phyloP scores from a whole-genome alignment of 768 basidiomycete genomes.

The Symmetrospora coprosmae region DNA sequence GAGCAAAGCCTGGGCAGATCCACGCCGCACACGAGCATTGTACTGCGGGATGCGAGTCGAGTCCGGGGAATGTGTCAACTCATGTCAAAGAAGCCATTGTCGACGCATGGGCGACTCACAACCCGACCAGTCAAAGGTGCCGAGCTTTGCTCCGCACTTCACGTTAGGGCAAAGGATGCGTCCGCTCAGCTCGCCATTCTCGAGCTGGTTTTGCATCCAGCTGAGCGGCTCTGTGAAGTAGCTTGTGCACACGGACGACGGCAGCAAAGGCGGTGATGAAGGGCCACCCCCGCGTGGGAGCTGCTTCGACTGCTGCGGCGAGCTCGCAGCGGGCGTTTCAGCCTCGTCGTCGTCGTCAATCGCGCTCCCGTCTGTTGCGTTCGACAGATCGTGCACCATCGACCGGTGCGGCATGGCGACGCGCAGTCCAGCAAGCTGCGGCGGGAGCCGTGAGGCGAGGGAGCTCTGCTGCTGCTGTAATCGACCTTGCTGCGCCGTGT shows the following conservation, averaged over 20 bases:
- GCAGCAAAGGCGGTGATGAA: slow-evolving; percentile 30
- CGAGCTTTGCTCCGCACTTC: slow-evolving; percentile 78
- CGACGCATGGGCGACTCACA: neutral
- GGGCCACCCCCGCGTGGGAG: no score
- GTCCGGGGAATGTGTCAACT: neutral
- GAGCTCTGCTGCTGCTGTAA: neutral
- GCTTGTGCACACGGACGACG: slow-evolving; percentile 53
- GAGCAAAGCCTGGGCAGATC: slow-evolving; percentile 30
- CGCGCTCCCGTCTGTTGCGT: slow-evolving; percentile 13
- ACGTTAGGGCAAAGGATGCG: slow-evolving; percentile 86
- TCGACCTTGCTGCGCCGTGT: neutral
- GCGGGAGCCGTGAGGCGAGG: slow-evolving; percentile 25
- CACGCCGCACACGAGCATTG: slow-evolving; percentile 32
- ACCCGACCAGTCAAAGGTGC: slow-evolving; percentile 95
- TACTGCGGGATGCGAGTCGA: neutral
- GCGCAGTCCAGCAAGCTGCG: slow-evolving; percentile 22
- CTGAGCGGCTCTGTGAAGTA: slow-evolving; percentile 92
- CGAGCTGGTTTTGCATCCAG: slow-evolving; percentile 85
- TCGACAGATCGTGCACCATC: slow-evolving; percentile 4
- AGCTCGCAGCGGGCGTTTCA: neutral
- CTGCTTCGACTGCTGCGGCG: no score
- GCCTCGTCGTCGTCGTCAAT: slow-evolving; percentile 22
- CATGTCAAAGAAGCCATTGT: neutral
- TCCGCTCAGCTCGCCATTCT: slow-evolving; percentile 61
- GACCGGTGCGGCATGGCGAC: slow-evolving; percentile 17